phyloP scores from a whole-genome alignment of 2,329 filamentous ascomycete species.

The Biscogniauxia sp. region DNA sequence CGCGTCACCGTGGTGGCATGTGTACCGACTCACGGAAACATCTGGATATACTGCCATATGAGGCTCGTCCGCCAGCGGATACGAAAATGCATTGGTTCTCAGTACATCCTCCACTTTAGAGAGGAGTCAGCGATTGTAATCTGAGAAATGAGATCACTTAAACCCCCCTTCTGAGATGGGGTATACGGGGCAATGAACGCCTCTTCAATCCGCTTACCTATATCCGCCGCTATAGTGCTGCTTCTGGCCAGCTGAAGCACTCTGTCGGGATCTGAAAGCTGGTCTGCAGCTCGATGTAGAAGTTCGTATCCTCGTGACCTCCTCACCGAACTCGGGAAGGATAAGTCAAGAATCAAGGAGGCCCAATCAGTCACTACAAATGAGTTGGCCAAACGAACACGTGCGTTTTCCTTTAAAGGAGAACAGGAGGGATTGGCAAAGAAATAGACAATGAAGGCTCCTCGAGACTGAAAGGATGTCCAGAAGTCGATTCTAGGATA shows the following conservation, averaged over 20 bases:
- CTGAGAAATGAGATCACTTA: too few relatives aligned
- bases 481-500: too few relatives aligned
- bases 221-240: constrained; percentile 24
- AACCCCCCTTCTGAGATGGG: too few relatives aligned
- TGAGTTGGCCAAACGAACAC: background rate
- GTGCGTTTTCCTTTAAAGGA: background rate
- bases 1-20: background rate
- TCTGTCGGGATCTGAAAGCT: constrained; percentile 27
- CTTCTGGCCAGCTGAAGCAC: constrained; percentile 30
- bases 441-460: background rate
- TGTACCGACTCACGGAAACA: constrained; percentile 20
- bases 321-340: constrained; percentile 31
- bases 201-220: background rate
- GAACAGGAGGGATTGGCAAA: background rate
- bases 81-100: constrained; percentile 35
- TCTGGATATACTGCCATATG: constrained; percentile 27
- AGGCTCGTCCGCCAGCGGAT: constrained; percentile 23
- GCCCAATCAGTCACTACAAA: constrained; percentile 33
- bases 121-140: too few relatives aligned
- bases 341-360: constrained; percentile 29
- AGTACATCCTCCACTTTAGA: constrained; percentile 33
- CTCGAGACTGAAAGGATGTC: too few relatives aligned
- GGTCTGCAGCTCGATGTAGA: constrained; percentile 28
- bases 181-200: too few relatives aligned
- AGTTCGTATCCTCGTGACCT: constrained; percentile 30